Percentiles rank a stretch among this genome's conserved stretches.
phyloP scores from a whole-genome alignment of 305 asterid genomes.

The Fraxinus velutina region DNA sequence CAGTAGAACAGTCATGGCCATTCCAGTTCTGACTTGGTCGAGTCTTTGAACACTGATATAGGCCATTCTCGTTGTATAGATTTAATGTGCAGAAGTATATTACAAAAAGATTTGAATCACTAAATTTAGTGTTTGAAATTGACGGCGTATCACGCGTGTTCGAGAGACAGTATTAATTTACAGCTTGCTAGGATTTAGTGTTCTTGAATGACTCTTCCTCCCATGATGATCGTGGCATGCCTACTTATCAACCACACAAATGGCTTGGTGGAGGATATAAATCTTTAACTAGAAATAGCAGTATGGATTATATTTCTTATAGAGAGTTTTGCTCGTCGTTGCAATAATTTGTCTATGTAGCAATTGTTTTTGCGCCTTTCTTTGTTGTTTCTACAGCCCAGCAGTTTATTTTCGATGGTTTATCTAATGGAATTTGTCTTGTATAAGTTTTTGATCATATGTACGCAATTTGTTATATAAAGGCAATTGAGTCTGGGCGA shows the following conservation, averaged over 20 bases:
- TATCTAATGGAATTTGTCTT: neutral
- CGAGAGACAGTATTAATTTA: neutral
- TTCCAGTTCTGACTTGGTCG: neutral
- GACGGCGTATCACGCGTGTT: neutral
- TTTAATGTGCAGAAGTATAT: neutral
- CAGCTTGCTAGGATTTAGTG: neutral
- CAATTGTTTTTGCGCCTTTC: constrained; percentile 3
- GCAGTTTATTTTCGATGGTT: neutral
- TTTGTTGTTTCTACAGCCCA: neutral
- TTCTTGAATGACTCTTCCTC: neutral
- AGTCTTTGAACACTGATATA: neutral
- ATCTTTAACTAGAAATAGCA: neutral
- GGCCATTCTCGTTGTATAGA: neutral
- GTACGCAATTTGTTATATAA: constrained; percentile 19
- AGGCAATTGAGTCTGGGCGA: constrained; percentile 92
- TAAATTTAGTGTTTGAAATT: neutral
- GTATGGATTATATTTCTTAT: neutral
- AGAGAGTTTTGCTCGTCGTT: neutral
- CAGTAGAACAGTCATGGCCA: constrained; percentile 2
- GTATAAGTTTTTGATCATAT: constrained; percentile 10
- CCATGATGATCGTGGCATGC: neutral
- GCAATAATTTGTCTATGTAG: neutral
- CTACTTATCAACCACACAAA: neutral
- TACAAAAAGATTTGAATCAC: neutral
- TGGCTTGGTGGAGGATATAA: neutral